Percentiles rank a stretch among this genome's conserved stretches.
These are phyloP conservation scores for Apiotrichum montevideense DNA, from an alignment of 1,284 basidiomycete species.

Conservation along the genomic window DNA sequence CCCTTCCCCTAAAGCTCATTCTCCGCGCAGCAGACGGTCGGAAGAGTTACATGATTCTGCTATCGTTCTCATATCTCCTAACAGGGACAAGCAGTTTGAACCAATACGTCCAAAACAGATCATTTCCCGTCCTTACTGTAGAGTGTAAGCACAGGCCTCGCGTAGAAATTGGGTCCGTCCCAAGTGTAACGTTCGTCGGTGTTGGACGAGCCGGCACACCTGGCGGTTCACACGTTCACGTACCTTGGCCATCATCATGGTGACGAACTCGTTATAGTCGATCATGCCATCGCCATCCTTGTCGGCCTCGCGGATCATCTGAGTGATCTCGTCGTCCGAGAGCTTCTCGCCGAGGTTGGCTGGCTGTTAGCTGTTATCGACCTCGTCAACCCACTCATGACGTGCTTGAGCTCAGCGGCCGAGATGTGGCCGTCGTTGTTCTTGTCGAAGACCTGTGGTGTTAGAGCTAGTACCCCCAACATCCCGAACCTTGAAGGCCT, in stretches of 20 bases:
- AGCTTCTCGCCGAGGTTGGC: conserved; percentile 76
- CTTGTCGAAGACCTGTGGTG: conserved; percentile 55
- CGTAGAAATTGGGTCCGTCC: too few relatives aligned
- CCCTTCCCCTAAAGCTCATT: too few relatives aligned
- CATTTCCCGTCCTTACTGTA: conserved; percentile 1
- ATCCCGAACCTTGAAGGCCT: conserved; percentile 55
- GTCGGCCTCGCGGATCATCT: conserved; percentile 99
- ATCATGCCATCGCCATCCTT: conserved; percentile 60
- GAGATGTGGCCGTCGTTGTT: conserved; percentile 60
- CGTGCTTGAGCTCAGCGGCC: conserved; percentile 69
- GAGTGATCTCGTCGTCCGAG: conserved; percentile 85
- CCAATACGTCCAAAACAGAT: neutral
- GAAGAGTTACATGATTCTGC: conserved; percentile 4
- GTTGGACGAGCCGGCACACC: too few relatives aligned
- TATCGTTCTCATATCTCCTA: neutral
- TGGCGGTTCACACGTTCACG: neutral
- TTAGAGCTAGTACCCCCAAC: too few relatives aligned
- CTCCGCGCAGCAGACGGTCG: neutral
- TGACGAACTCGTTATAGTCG: conserved; percentile 53
- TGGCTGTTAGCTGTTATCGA: conserved; percentile 7
- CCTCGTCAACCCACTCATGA: conserved; percentile 68
- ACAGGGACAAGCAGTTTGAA: too few relatives aligned
- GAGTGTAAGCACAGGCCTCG: neutral
- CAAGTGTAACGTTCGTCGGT: neutral
- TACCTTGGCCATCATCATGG: conserved; percentile 50